phyloP scores from a whole-genome alignment of 2,329 filamentous ascomycete species.

The Ophiobolus disseminans region DNA sequence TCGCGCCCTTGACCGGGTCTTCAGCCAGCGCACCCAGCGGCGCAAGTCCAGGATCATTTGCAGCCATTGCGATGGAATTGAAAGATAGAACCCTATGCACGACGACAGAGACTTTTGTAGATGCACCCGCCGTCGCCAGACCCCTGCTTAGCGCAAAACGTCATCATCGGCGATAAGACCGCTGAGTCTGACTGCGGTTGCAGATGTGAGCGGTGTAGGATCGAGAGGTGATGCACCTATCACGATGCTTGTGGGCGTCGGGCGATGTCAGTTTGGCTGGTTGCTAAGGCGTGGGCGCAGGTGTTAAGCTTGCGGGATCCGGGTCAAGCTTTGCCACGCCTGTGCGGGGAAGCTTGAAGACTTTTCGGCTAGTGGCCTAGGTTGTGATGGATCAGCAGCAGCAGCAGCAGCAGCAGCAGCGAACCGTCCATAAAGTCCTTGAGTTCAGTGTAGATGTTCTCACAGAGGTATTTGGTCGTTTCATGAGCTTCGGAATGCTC shows the following conservation, averaged over 20 bases:
- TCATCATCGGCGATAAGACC: conserved; percentile 16
- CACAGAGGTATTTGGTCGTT: too few species aligned
- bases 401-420: too few species aligned
- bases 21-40: conserved; percentile 27
- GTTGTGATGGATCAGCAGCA: too few species aligned
- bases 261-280: not conserved
- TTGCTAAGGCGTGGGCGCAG: not conserved
- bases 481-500: too few species aligned
- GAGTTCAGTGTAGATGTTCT: too few species aligned
- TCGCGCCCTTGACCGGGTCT: conserved; percentile 28
- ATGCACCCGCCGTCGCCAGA: conserved; percentile 12
- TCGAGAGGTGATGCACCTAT: not conserved
- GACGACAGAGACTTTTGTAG: conserved; percentile 7
- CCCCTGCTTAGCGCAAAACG: conserved; percentile 11
- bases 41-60: conserved; percentile 33
- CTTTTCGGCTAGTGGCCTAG: too few species aligned
- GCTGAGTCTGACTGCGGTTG: not conserved
- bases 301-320: conserved; percentile 2
- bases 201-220: conserved; percentile 2
- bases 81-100: not conserved
- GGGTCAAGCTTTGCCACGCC: conserved; percentile 5
- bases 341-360: too few species aligned
- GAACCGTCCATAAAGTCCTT: too few species aligned
- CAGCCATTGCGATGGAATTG: conserved; percentile 16
- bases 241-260: not conserved